Evolutionary conservation across 106 monocot genomes (phyloP).

Genomic region (Alisma plantagoaquatica): DNA sequence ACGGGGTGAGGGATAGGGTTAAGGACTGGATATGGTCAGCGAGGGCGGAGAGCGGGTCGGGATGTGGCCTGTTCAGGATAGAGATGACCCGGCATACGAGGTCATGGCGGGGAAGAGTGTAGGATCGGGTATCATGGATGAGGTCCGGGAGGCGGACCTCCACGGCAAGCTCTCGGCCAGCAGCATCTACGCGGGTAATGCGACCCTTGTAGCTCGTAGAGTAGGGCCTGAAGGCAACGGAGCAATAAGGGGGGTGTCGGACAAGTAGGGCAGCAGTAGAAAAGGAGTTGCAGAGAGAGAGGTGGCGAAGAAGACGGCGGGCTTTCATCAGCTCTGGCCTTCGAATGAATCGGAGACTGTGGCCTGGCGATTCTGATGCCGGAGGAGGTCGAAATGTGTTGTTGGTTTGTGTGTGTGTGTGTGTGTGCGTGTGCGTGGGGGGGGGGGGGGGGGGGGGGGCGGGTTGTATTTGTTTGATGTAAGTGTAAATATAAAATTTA

Average conservation of each 20-base stretch:
- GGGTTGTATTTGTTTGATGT: too few relatives aligned
- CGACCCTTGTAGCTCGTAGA: constrained; percentile 63
- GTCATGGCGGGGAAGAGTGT: constrained; percentile 62
- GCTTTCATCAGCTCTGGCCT: too few relatives aligned
- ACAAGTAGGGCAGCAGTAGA: too few relatives aligned
- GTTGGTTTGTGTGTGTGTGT: too few relatives aligned
- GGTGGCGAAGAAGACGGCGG: constrained; percentile 2
- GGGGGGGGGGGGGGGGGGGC: too few relatives aligned
- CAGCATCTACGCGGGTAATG: constrained; percentile 30
- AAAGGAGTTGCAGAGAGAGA: not conserved
- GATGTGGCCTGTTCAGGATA: constrained; percentile 29
- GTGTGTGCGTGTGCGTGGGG: too few relatives aligned
- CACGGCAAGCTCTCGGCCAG: constrained; percentile 48
- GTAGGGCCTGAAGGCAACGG: constrained; percentile 35
- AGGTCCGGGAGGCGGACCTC: constrained; percentile 35
- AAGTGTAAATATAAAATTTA: too few relatives aligned
- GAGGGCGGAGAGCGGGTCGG: constrained; percentile 58
- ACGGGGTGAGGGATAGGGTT: constrained; percentile 43
- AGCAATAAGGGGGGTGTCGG: too few relatives aligned
- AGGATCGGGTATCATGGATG: constrained; percentile 38
- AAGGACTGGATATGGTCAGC: constrained; percentile 65
- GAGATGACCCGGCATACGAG: constrained; percentile 61
- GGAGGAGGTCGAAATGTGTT: too few relatives aligned
- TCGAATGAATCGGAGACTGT: too few relatives aligned
- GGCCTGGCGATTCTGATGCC: too few relatives aligned